Evolutionary conservation across 2,329 filamentous ascomycete species (phyloP), one percentile per base, ranked within the genome.

Genomic region (Cytospora piceae): DNA sequence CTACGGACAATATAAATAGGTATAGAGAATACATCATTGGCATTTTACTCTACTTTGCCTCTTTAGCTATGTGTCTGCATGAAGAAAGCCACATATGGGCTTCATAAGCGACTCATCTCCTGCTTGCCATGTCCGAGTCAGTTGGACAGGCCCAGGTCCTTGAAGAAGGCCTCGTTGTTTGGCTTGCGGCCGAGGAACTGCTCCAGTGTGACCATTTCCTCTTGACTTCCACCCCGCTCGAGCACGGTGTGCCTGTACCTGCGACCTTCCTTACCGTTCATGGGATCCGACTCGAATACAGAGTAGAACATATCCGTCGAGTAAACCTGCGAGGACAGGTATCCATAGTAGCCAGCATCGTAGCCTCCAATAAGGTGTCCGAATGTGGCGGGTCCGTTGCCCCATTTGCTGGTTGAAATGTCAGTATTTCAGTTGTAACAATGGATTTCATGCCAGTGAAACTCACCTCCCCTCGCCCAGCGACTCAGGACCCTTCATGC

Each of bases 271-370:
- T 84, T 85, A 37, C 82, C 83, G 75, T 93, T 86, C 91, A 94
- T 93, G 0, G 92, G 92, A 74, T 94, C 83, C 71, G 85, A 82
- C 80, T 90, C 89, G 80, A 95, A 95, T 56, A 91, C 88, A 0
- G 85, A 85, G 78, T 92, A 88, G 82, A 94, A 96, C 91, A 96
- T 94, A 77, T 96, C 92, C 31, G 90, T 85, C 27, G 88, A 91
- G 78, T 94, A 95, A 22, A 95, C 92, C 75, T 92, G 86, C 1
- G 89, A 92, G 69, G 86, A 90, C 39, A 90, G 79, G 74, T 90
- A 90, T 71, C 87, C 87, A 76, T 95, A 95, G 79, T 94, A 94
- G 53, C 91, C 91, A 34, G 92, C 91, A 76, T 94, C 92, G 73
- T 95, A 95, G 2, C 92, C 92, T 61, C 91, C 91, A 67, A 94